Conservation (phyloP, 176 grass and related monocot genomes). For the Ampelocalamus luodianensis region DNA sequence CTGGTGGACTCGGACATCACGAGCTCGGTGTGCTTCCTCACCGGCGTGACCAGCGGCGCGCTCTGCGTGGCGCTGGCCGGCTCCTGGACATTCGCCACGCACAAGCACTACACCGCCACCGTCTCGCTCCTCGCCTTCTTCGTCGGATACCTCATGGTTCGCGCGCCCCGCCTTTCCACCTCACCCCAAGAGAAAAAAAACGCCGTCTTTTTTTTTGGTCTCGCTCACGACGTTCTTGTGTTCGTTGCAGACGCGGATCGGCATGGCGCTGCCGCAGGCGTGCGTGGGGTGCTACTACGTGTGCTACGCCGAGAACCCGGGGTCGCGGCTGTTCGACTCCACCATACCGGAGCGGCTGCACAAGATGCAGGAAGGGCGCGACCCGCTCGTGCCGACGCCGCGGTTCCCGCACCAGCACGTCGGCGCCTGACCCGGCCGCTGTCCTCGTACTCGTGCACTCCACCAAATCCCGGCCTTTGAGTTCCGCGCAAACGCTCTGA, state of each 20-base stretch:
- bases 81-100: constrained; percentile 70
- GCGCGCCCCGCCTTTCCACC: neutral
- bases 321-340: constrained; percentile 60
- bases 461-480: neutral
- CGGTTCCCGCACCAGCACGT: constrained; percentile 67
- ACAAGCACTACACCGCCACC: constrained; percentile 85
- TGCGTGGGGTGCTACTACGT: constrained; percentile 97
- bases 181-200: too few relatives aligned
- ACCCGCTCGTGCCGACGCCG: constrained; percentile 56
- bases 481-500: neutral
- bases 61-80: constrained; percentile 71
- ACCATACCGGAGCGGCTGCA: constrained; percentile 56
- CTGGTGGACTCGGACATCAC: constrained; percentile 98
- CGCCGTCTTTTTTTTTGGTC: neutral
- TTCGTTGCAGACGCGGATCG: constrained; percentile 76
- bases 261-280: constrained; percentile 96
- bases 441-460: neutral
- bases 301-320: constrained; percentile 88
- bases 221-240: neutral
- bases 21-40: constrained; percentile 88
- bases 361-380: constrained; percentile 44
- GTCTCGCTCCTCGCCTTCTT: constrained; percentile 88
- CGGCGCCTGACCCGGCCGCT: constrained; percentile 29
- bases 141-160: constrained; percentile 92
- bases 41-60: constrained; percentile 86